These are phyloP conservation scores for Penicillium sp. DNA, from an alignment of 2,329 filamentous ascomycete species.

Conservation along the genomic window DNA sequence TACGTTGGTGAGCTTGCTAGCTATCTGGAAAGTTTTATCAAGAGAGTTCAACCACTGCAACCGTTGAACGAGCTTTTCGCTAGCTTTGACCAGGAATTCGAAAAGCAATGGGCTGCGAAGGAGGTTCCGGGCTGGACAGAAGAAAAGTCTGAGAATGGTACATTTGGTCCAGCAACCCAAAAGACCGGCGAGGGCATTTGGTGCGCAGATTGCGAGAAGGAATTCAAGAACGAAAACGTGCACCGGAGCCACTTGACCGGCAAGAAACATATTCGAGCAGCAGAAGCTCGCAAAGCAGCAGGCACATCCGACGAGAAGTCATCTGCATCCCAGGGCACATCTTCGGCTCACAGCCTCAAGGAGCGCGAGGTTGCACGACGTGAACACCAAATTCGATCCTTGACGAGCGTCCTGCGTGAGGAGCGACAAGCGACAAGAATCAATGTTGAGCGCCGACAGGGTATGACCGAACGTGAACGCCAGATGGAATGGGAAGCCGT, in stretches of 20 bases:
- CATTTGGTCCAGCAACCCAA: slow-evolving; percentile 50
- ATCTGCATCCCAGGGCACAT: slow-evolving; percentile 23
- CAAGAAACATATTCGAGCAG: slow-evolving; percentile 89
- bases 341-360: slow-evolving; percentile 61
- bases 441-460: slow-evolving; percentile 94
- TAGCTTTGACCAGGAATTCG: slow-evolving; percentile 80
- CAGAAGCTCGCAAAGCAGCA: slow-evolving; percentile 59
- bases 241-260: slow-evolving; percentile 86
- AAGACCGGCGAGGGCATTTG: slow-evolving; percentile 70
- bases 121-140: slow-evolving; percentile 75
- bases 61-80: slow-evolving; percentile 76
- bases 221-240: slow-evolving; percentile 93
- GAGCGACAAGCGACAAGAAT: slow-evolving; percentile 86
- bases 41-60: slow-evolving; percentile 79
- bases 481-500: slow-evolving; percentile 90
- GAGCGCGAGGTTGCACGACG: slow-evolving; percentile 88
- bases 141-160: slow-evolving; percentile 48
- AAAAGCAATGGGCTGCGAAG: slow-evolving; percentile 75
- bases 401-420: slow-evolving; percentile 78
- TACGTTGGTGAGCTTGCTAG: slow-evolving; percentile 78
- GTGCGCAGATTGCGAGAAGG: slow-evolving; percentile 90
- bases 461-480: slow-evolving; percentile 95
- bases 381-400: slow-evolving; percentile 76
- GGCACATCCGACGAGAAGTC: slow-evolving; percentile 40
- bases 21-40: slow-evolving; percentile 87